Evolutionary conservation across 768 basidiomycete genomes (phyloP).

Genomic region (Mycena epipterygia): DNA sequence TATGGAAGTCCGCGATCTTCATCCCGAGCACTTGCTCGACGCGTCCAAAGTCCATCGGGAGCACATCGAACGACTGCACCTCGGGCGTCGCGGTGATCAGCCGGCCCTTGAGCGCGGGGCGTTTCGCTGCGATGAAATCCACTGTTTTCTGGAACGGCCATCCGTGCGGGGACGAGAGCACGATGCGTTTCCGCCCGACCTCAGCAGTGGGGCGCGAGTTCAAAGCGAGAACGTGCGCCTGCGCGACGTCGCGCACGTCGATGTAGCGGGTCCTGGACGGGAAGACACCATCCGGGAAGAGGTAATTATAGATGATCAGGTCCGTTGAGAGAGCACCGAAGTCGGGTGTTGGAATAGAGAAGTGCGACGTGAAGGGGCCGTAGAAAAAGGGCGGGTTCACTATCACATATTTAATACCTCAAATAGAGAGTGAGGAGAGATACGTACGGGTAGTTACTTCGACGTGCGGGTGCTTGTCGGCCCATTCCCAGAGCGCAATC

Average conservation of each 20-base stretch:
- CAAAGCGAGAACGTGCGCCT: conserved; percentile 51
- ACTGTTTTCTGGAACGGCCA: conserved; percentile 37
- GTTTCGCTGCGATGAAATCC: conserved; percentile 41
- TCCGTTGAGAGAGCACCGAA: conserved; percentile 43
- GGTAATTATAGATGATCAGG: conserved; percentile 45
- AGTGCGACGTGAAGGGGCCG: conserved; percentile 46
- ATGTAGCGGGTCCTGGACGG: conserved; percentile 41
- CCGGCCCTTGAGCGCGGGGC: conserved; percentile 47
- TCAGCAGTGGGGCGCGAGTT: conserved; percentile 38
- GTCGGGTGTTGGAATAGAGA: conserved; percentile 28
- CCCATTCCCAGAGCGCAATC: conserved; percentile 55
- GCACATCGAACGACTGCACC: conserved; percentile 30
- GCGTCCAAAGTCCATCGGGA: conserved; percentile 46
- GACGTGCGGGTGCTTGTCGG: conserved; percentile 45
- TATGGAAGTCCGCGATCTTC: no score
- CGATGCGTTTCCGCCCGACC: conserved; percentile 49
- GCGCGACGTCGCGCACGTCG: conserved; percentile 51
- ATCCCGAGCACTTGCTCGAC: conserved; percentile 22
- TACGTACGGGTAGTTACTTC: conserved; percentile 52
- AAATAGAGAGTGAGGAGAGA: conserved; percentile 11
- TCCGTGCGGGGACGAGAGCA: conserved; percentile 46
- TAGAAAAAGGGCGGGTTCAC: conserved; percentile 56
- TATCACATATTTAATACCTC: conserved; percentile 39
- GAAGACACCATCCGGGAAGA: conserved; percentile 43
- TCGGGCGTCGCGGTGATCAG: conserved; percentile 39